Evolutionary conservation across 2,329 filamentous ascomycete species (phyloP).

Genomic region (Passalora sequoiae): DNA sequence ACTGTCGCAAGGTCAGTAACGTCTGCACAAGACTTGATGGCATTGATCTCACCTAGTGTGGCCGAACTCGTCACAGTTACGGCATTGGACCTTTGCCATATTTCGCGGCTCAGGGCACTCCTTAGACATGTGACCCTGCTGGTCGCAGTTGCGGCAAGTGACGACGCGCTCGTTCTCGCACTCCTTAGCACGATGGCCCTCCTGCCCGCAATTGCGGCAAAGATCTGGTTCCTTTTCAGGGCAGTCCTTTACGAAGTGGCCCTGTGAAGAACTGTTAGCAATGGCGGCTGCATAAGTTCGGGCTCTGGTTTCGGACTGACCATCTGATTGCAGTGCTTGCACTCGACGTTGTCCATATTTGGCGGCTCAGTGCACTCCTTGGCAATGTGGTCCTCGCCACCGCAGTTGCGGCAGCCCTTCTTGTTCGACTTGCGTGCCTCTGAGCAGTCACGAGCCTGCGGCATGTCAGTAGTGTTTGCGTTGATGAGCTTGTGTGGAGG

Average conservation of each 20-base stretch:
- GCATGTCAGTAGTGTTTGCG: neutral
- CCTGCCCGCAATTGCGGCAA: constrained; percentile 35
- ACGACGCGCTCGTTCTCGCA: constrained; percentile 34
- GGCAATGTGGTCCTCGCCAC: constrained; percentile 49
- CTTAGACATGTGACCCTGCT: constrained; percentile 33
- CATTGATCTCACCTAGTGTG: constrained; percentile 15
- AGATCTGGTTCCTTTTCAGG: constrained; percentile 26
- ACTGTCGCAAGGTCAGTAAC: constrained; percentile 1
- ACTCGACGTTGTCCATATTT: constrained; percentile 28
- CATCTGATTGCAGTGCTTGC: constrained; percentile 30
- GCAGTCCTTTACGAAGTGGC: constrained; percentile 35
- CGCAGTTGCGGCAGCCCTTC: constrained; percentile 35
- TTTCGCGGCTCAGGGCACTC: constrained; percentile 61
- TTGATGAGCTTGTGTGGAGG: neutral
- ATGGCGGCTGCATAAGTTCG: too few relatives aligned
- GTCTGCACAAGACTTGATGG: neutral
- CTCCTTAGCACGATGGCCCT: constrained; percentile 31
- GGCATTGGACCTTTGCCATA: constrained; percentile 44
- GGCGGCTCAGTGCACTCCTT: constrained; percentile 59
- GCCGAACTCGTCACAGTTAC: constrained; percentile 40
- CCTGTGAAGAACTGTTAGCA: constrained; percentile 9
- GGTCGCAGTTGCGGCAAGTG: constrained; percentile 35
- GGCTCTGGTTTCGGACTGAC: too few relatives aligned
- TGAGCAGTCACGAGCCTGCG: constrained; percentile 55
- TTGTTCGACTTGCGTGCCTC: constrained; percentile 53